phyloP scores from a whole-genome alignment of 208 protist species.

The Leishmania arabica region DNA sequence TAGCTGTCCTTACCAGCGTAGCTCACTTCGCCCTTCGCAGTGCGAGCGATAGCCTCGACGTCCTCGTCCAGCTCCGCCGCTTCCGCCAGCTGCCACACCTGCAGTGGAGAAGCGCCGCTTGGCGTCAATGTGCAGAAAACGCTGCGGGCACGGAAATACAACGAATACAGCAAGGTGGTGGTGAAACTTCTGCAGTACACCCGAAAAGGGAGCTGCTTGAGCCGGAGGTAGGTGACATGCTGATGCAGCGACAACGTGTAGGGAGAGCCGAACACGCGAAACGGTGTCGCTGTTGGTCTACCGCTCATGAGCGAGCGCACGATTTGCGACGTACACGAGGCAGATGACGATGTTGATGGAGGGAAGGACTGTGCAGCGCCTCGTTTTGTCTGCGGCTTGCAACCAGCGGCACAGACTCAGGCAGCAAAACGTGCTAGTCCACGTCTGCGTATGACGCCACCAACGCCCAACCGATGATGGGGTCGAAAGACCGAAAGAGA shows the following conservation, averaged over 20 bases:
- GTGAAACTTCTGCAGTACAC: conserved; percentile 84
- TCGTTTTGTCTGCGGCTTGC: neutral
- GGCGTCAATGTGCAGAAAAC: conserved; percentile 73
- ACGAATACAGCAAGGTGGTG: conserved; percentile 70
- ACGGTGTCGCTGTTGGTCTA: conserved; percentile 22
- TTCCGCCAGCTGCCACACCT: conserved; percentile 83
- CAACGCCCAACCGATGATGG: no score
- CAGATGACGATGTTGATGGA: neutral
- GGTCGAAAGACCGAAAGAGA: neutral
- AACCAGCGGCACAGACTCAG: neutral
- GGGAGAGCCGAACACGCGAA: conserved; percentile 82
- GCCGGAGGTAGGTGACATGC: conserved; percentile 78
- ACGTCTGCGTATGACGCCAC: neutral
- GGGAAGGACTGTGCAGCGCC: neutral
- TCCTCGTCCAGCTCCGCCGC: conserved; percentile 53
- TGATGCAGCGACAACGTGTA: conserved; percentile 78
- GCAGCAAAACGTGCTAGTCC: neutral
- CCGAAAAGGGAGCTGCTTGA: conserved; percentile 82
- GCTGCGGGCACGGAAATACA: conserved; percentile 60
- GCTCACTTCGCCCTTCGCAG: conserved; percentile 13
- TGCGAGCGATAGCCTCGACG: conserved; percentile 18
- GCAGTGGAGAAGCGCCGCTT: conserved; percentile 43
- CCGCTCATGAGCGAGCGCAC: conserved; percentile 8
- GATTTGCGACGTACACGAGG: neutral
- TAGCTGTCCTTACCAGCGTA: conserved; percentile 1